Conservation (phyloP, 2,329 filamentous ascomycete genomes). For the Hypoxylon sp. region DNA sequence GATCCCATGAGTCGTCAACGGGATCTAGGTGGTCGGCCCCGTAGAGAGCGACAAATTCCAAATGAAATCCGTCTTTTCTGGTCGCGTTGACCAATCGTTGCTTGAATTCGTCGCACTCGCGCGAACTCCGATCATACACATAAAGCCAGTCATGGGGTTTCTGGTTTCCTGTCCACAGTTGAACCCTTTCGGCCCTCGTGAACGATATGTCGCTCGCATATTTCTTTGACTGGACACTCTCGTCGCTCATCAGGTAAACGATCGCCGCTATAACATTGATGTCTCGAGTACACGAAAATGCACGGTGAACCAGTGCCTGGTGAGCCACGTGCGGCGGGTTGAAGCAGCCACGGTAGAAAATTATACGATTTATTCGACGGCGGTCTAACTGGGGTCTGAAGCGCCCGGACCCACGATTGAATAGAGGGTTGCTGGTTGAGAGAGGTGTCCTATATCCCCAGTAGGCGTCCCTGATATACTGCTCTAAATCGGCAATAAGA, state of each 20-base stretch:
- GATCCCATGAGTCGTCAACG: not conserved
- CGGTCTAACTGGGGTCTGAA: constrained; percentile 9
- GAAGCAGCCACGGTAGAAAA: constrained; percentile 20
- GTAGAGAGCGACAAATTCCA: constrained; percentile 4
- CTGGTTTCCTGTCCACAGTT: constrained; percentile 14
- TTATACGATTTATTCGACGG: constrained; percentile 8
- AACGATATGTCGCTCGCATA: not conserved
- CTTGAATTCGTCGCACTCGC: not conserved
- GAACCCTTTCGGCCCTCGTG: not conserved
- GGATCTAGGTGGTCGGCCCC: constrained; percentile 8
- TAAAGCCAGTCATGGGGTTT: constrained; percentile 21
- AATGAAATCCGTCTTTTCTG: constrained; percentile 1
- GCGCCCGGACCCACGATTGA: constrained; percentile 2
- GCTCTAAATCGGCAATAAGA: constrained; percentile 2
- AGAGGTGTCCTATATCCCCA: not conserved
- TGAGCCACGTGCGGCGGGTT: constrained; percentile 19
- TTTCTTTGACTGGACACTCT: not conserved
- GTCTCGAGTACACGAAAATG: constrained; percentile 14
- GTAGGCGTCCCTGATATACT: constrained; percentile 7
- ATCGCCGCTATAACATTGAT: constrained; percentile 22
- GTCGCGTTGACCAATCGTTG: not conserved
- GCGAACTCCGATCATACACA: not conserved
- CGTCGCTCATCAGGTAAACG: not conserved
- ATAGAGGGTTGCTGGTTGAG: not conserved
- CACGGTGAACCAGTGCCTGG: constrained; percentile 11